Conservation (phyloP, 768 basidiomycete species). For the Lactifluus volemus region DNA sequence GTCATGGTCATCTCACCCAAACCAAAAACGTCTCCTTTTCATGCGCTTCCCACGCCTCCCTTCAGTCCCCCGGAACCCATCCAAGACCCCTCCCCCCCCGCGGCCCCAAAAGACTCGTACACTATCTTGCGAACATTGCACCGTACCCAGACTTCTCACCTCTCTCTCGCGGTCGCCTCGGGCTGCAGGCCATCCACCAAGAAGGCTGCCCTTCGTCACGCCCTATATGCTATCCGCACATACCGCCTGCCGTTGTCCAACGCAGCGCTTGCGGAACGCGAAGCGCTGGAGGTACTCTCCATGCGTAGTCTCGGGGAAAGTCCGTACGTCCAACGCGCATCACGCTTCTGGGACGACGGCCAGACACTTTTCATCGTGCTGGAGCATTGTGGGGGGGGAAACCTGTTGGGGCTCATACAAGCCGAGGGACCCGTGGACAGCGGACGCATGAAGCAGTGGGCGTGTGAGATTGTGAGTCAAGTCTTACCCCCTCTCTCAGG, state of each 20-base stretch:
- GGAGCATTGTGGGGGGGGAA: slow-evolving; percentile 17
- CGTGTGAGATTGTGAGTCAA: slow-evolving; percentile 14
- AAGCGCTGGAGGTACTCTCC: slow-evolving; percentile 8
- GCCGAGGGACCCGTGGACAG: slow-evolving; percentile 9
- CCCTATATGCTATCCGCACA: slow-evolving; percentile 18
- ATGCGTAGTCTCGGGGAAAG: not conserved
- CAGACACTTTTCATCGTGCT: slow-evolving; percentile 14
- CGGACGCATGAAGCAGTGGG: slow-evolving; percentile 9
- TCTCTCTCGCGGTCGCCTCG: slow-evolving; percentile 14
- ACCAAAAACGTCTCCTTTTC: not conserved
- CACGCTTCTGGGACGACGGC: slow-evolving; percentile 18
- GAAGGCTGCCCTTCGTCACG: slow-evolving; percentile 10
- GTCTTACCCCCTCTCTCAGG: not conserved
- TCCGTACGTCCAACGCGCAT: slow-evolving; percentile 14
- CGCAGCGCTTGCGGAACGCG: slow-evolving; percentile 9
- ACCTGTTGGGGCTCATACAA: slow-evolving; percentile 12
- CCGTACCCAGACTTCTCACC: slow-evolving; percentile 11
- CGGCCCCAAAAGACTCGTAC: slow-evolving; percentile 8
- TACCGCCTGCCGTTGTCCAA: slow-evolving; percentile 13
- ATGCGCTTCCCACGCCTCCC: not conserved
- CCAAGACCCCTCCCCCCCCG: not conserved
- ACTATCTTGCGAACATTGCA: slow-evolving; percentile 18
- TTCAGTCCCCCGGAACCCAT: not conserved
- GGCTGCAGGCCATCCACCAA: slow-evolving; percentile 2
- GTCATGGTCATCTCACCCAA: slow-evolving; percentile 20